Percentiles rank a stretch among this genome's conserved stretches.
Conservation (phyloP, 2,329 filamentous ascomycete species). For the Rhynchosporium secalis region DNA sequence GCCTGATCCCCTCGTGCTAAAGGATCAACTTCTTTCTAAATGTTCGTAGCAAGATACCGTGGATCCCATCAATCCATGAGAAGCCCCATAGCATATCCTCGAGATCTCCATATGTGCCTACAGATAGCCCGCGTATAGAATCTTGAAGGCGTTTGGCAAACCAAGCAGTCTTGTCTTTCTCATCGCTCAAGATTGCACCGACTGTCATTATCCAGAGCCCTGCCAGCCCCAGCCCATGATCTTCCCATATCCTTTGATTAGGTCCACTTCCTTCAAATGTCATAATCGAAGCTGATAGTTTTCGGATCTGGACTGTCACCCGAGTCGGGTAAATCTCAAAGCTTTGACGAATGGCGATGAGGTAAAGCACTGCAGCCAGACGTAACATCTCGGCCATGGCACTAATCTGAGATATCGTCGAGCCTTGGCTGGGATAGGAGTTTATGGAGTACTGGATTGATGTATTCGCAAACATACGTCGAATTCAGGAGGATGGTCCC, state of each 20-base stretch:
- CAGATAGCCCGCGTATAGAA: background rate
- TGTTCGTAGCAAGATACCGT: background rate
- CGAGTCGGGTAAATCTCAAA: conserved; percentile 6
- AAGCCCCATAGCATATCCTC: background rate
- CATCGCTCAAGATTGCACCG: background rate
- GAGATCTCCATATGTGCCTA: background rate
- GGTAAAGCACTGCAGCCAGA: conserved; percentile 1
- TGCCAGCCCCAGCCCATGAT: background rate
- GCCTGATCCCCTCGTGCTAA: background rate
- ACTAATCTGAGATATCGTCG: background rate
- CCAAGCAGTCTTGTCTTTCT: background rate
- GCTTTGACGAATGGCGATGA: background rate
- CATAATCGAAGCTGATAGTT: background rate
- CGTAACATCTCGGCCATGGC: background rate
- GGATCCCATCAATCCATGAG: conserved; percentile 3
- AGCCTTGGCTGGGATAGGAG: background rate
- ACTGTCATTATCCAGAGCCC: background rate
- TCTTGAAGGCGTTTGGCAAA: conserved; percentile 1
- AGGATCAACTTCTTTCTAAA: background rate
- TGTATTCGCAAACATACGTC: conserved; percentile 2
- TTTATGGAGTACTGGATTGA: conserved; percentile 2
- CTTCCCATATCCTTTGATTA: background rate
- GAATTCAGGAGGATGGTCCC: background rate
- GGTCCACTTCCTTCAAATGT: background rate
- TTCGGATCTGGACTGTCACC: background rate